Evolutionary conservation across 1,284 basidiomycete species (phyloP).

Genomic region (Megacollybia platyphylla): DNA sequence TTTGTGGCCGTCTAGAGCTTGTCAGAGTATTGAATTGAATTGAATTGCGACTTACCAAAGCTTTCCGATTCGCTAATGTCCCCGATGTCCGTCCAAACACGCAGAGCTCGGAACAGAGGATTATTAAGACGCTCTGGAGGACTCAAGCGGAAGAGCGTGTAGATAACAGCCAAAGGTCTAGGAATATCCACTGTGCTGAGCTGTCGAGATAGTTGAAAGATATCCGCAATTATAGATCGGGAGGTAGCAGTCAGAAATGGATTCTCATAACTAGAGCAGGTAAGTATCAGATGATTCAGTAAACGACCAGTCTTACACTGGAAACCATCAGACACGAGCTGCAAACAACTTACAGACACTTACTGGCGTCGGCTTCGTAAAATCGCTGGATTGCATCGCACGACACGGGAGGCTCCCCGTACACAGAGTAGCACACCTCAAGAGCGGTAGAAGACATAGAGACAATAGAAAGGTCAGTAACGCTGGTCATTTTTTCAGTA

Average conservation of each 20-base stretch:
- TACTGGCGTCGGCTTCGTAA: constrained; percentile 58
- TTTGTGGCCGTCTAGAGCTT: constrained; percentile 46
- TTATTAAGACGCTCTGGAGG: constrained; percentile 23
- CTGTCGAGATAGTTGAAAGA: constrained; percentile 44
- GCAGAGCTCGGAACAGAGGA: constrained; percentile 43
- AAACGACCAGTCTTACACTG: constrained; percentile 15
- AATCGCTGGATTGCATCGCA: constrained; percentile 41
- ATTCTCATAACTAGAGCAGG: constrained; percentile 51
- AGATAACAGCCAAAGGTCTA: constrained; percentile 44
- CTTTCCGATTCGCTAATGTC: constrained; percentile 65
- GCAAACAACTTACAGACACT: constrained; percentile 12
- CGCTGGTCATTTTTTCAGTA: background rate
- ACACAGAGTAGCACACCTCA: constrained; percentile 56
- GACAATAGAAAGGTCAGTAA: constrained; percentile 21
- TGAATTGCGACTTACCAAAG: constrained; percentile 40
- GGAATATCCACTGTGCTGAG: constrained; percentile 52
- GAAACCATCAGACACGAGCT: constrained; percentile 1
- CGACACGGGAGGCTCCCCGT: constrained; percentile 34
- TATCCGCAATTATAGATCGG: constrained; percentile 54
- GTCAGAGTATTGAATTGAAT: constrained; percentile 3
- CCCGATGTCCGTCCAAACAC: constrained; percentile 60
- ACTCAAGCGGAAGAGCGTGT: constrained; percentile 35
- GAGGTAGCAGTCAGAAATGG: constrained; percentile 63
- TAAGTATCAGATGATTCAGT: constrained; percentile 2
- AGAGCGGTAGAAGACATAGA: constrained; percentile 43